Conservation (phyloP, 768 basidiomycete species). For the Lactarius vividus region DNA sequence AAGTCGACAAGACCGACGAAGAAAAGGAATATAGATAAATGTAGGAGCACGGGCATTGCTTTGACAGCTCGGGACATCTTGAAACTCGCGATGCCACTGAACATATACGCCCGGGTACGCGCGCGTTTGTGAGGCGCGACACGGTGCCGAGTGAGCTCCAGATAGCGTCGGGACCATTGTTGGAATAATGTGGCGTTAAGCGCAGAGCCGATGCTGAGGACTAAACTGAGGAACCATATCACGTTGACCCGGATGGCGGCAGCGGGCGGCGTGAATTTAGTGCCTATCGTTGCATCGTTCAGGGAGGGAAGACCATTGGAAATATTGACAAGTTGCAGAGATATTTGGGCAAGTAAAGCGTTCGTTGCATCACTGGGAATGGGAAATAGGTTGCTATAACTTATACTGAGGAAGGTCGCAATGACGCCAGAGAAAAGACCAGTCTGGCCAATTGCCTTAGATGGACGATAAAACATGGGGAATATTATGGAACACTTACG, state of each 20-base stretch:
- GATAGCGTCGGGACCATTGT: not conserved
- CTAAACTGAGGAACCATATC: slow-evolving; percentile 2
- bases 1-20: too few species aligned
- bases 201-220: not conserved
- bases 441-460: not conserved
- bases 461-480: not conserved
- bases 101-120: not conserved
- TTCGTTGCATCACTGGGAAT: not conserved
- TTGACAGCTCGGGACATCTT: not conserved
- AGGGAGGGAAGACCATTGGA: not conserved
- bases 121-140: not conserved
- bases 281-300: too few species aligned
- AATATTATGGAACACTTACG: not conserved
- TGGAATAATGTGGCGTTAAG: not conserved
- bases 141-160: not conserved
- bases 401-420: slow-evolving; percentile 4
- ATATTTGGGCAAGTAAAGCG: not conserved
- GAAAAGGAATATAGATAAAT: not conserved
- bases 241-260: not conserved
- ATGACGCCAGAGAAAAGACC: slow-evolving; percentile 9
- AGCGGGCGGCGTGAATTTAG: too few species aligned
- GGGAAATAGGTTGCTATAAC: not conserved
- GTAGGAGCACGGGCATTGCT: not conserved
- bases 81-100: not conserved
- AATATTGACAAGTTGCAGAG: not conserved